Evolutionary conservation across 2,329 filamentous ascomycete genomes (phyloP), one percentile per base, ranked within the genome.

Genomic region (Phaeosphaeriaceae sp.): DNA sequence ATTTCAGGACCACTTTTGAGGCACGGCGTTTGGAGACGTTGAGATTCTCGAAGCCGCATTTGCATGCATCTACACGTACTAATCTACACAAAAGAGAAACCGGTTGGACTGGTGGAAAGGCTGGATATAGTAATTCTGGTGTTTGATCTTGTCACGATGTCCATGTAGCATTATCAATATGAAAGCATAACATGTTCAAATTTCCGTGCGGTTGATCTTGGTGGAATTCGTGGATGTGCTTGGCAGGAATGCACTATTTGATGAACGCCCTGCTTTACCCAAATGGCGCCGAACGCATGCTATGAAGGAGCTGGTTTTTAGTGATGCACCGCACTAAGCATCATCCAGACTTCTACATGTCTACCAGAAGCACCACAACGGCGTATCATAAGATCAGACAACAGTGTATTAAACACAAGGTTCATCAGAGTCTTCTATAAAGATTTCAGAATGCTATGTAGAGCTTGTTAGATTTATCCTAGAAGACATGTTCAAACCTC

Each of bases 11-110:
- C 26, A 28, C 26, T 28, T 47, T 30, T 55, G 42, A 51, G 11
- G 62, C 54, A 55, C 53, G 65, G 65, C 59, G 65, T 68, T 63
- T 28, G 56, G 59, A 54, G 55, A 26, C 23, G 17, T 52, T 51
- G 30, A 13, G 30, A 40, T 40, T 40, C 35, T 19, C 7, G 21
- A 40, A 26, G 13, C 13, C 43, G 43, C 48, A 54, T 46, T 44
- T 58, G 30, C 56, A 51, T 13, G 55, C 50, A 64, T 60, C 52
- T 56, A 59, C 43, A 54, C 54, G 54, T 59, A 49, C 44, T 56
- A 54, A 47, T 55, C 53, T 55, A 42, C 53, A 40, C 35, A 40
- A 43, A 55, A 49, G 49, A 48, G 53, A 26, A 58, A 28, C 19
- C n/a, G 32, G 11, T n/a, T 42, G 13, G 23, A 28, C 21, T n/a